Evolutionary conservation across 2,329 filamentous ascomycete species (phyloP).

Genomic region (Coleophoma cylindrospora): DNA sequence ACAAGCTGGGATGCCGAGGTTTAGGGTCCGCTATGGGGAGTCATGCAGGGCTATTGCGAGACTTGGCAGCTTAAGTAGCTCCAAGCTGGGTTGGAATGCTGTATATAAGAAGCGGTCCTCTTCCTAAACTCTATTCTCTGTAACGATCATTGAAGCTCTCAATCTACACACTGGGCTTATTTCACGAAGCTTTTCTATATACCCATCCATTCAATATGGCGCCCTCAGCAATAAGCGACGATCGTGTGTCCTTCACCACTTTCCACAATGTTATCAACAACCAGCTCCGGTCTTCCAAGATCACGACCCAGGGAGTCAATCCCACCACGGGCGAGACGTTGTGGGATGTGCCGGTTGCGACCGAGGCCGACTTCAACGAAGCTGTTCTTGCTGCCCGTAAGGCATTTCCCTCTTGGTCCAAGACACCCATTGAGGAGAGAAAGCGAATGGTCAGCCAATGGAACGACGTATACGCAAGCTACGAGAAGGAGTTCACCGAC

Average conservation of each 20-base stretch:
- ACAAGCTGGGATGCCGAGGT: neutral
- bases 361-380: constrained; percentile 35
- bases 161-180: too few species aligned
- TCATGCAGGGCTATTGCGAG: neutral
- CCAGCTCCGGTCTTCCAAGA: neutral
- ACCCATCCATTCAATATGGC: neutral
- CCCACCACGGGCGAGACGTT: constrained; percentile 1
- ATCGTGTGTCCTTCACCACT: neutral
- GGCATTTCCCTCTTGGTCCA: constrained; percentile 40
- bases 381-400: constrained; percentile 38
- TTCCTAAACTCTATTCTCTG: neutral
- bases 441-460: constrained; percentile 32
- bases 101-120: neutral
- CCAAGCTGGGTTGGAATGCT: neutral
- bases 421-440: constrained; percentile 35
- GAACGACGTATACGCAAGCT: neutral
- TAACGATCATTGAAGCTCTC: neutral
- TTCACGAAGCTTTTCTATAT: too few species aligned
- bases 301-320: neutral
- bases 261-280: constrained; percentile 3
- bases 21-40: neutral
- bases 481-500: constrained; percentile 35
- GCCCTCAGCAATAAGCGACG: neutral
- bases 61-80: neutral
- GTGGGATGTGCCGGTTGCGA: constrained; percentile 32